Evolutionary conservation across 2,329 filamentous ascomycete species (phyloP).

Genomic region (Penicillium italicum): DNA sequence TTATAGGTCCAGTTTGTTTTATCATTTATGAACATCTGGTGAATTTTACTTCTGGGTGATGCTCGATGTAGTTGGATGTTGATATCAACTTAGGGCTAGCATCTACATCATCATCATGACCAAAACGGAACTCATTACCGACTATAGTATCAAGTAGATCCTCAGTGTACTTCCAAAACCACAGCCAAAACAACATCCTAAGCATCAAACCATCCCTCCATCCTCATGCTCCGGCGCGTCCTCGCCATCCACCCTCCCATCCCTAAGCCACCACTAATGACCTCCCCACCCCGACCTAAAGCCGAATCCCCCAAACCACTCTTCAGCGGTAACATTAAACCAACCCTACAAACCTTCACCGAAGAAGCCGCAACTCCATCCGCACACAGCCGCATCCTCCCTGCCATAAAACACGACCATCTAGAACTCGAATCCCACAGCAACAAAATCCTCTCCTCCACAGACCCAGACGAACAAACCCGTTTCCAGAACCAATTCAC

Average conservation of each 20-base stretch:
- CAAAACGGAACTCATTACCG: slow-evolving; percentile 8
- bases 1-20: no score
- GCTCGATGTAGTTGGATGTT: slow-evolving; percentile 45
- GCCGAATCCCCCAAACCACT: neutral
- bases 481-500: slow-evolving; percentile 52
- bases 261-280: neutral
- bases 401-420: slow-evolving; percentile 44
- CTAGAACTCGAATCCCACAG: slow-evolving; percentile 43
- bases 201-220: neutral
- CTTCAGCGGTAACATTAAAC: slow-evolving; percentile 3
- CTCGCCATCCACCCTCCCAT: neutral
- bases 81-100: slow-evolving; percentile 2
- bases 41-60: slow-evolving; percentile 25
- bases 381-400: slow-evolving; percentile 26
- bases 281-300: neutral
- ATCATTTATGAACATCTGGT: no score
- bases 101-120: slow-evolving; percentile 16
- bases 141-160: neutral
- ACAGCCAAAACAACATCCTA: neutral
- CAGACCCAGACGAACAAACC: slow-evolving; percentile 43
- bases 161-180: no score
- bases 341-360: slow-evolving; percentile 13
- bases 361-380: slow-evolving; percentile 4
- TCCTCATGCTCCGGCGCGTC: neutral
- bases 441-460: slow-evolving; percentile 41